Evolutionary conservation across 176 grass and related monocot species (phyloP), one percentile per base, ranked within the genome.

Genomic region (Rhipidocladum racemiflorum): DNA sequence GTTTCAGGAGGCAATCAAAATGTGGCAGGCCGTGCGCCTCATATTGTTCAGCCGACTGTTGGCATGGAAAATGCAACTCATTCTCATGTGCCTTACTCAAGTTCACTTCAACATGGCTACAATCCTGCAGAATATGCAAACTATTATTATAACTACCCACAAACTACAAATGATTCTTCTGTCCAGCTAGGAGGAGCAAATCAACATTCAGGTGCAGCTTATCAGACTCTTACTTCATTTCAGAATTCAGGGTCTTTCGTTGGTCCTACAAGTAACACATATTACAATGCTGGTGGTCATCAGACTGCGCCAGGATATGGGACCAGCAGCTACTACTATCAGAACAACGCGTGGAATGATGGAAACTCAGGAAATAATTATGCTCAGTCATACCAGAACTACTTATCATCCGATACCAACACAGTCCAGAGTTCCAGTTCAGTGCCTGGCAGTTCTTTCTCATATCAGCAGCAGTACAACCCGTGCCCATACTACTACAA

Each of bases 201-300:
- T 89, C 88, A 92, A 94, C 89, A 98, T 88, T 69, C 95, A 98
- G 95, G 95, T 97, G 95, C 92, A 84, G 90, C 95, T 89, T 92
- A 94, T 82, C 95, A 97, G 95, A 88, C 92, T 92, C 95, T 94
- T 94, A 89, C 83, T 90, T 86, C 92, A 94, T 97, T 97, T 97
- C 94, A 94, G 93, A 94, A 94, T 97, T 97, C 95, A 88, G 88
- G 84, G 84, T 87, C 90, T 97, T 92, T 95, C 88, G 84, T 92
- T 83, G 87, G 55, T 88, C 85, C 92, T 81, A 79, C 90, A 91
- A 90, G 87, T 94, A 91, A 91, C 90, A 97, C 92, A 87, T 97
- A 97, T 89, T 97, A 94, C 92, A 97, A 97, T 97, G 81, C 89
- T 97, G 92, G 92, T 88, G 90, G 82, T 95, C 82, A 94, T 92